Base-by-base conservation (phyloP, 371 early-diverging fungal genomes). In the Choanephora cucurbitarum region DNA sequence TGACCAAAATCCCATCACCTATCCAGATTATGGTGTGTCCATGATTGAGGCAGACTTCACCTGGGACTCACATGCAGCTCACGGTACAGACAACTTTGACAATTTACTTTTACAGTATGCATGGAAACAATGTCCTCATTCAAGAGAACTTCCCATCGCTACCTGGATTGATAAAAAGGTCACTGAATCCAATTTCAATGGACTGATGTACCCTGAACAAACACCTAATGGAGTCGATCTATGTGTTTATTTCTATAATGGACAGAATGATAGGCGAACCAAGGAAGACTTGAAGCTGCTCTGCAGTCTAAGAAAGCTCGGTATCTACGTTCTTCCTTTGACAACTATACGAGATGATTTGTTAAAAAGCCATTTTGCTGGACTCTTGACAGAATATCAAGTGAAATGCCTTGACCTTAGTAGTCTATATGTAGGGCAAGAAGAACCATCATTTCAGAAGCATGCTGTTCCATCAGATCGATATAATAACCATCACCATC, bases 21-120 rank as follows among this genome's bases (percentile, higher is more conserved):
- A 51, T 55, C 72, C 73, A 62, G 76, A 79, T 50, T 61, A 64
- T 42, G 79, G 79, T 8, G 52, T 74, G 14, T 70, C 76, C 10
- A 62, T 79, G 18, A 74, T 79, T 44, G 79, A 79, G 49, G 76
- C 76, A 0, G 79, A 79, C 44, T 79, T 76, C 41, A 73, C 73
- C 9, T 65, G 73, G 67, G 45, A 62, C 7, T 60, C 70, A 7
- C 53, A 55, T 19, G 59, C 62, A 6, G 47, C 62, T 6, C 49
- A 41, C 31, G 60, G 53, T 37, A 55, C 57, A 13, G 22, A 43
- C 10, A 50, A 66, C 28, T 51, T 60, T 18, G 47, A 48, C 39
- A 41, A 42, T 3, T 47, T 67, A 33, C 43, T 72, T 4, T 44
- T 65, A 34, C 60, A 58, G 11, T 72, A 75, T 24, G 59, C 70